phyloP scores from a whole-genome alignment of 345 rosid genomes.

The Hibiscus syriacus region DNA sequence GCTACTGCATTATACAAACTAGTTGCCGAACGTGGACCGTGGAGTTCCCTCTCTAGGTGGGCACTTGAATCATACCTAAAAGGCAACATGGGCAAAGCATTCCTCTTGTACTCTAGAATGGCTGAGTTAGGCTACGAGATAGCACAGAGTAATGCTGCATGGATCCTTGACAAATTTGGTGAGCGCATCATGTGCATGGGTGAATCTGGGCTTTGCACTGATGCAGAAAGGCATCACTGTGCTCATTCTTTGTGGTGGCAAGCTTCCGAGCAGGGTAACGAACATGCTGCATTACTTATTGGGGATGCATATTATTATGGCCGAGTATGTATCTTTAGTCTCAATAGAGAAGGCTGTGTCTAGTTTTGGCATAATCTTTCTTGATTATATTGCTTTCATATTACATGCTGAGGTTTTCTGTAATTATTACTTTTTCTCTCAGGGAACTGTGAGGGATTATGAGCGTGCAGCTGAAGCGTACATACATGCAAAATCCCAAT shows the following conservation, averaged over 20 bases:
- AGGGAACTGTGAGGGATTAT: constrained; percentile 93
- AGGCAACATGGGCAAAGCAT: constrained; percentile 90
- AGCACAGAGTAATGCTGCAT: constrained; percentile 98
- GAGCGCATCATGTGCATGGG: constrained; percentile 97
- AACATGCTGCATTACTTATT: constrained; percentile 63
- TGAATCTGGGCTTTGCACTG: constrained; percentile 80
- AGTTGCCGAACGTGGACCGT: constrained; percentile 98
- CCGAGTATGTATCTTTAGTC: background rate
- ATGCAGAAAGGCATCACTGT: constrained; percentile 82
- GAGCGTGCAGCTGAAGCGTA: constrained; percentile 97
- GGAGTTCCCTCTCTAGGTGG: constrained; percentile 99
- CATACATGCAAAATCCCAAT: constrained; percentile 90
- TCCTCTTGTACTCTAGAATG: constrained; percentile 84
- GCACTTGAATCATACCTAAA: constrained; percentile 90
- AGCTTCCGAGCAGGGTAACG: constrained; percentile 99
- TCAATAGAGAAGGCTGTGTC: background rate
- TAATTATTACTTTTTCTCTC: constrained; percentile 2
- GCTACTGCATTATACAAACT: constrained; percentile 86
- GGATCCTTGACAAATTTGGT: constrained; percentile 94
- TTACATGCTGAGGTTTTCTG: background rate
- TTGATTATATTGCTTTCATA: background rate
- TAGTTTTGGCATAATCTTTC: background rate
- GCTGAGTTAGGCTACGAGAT: constrained; percentile 96
- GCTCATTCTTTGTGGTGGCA: constrained; percentile 99
- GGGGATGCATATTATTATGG: constrained; percentile 2